These are phyloP conservation scores for Cavenderia fasciculata DNA, from an alignment of 78 protist species.

Conservation along the genomic window DNA sequence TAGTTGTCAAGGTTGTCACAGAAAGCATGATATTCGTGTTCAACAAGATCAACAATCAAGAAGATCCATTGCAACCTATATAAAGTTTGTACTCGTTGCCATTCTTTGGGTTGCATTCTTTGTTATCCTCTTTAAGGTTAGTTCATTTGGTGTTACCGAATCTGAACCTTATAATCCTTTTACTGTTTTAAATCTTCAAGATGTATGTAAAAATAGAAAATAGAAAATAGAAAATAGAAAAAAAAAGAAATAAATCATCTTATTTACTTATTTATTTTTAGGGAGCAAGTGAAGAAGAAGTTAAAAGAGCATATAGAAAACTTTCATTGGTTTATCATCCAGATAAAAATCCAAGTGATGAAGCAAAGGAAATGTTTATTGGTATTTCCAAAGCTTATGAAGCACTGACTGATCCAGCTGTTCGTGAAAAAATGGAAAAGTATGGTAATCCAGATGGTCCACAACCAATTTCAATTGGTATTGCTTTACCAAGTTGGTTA, in stretches of 20 bases:
- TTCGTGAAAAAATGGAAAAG: constrained; percentile 72
- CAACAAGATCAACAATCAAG: background rate
- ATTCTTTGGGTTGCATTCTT: constrained; percentile 7
- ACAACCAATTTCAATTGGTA: constrained; percentile 64
- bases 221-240: background rate
- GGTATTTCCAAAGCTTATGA: constrained; percentile 73
- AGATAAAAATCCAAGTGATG: constrained; percentile 44
- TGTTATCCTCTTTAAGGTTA: background rate
- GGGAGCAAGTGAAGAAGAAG: constrained; percentile 67
- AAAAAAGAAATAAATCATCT: background rate
- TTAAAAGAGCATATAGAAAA: constrained; percentile 64
- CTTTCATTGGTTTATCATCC: constrained; percentile 56
- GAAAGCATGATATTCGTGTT: background rate
- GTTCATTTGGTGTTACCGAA: background rate
- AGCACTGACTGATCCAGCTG: constrained; percentile 55
- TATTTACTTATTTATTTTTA: background rate
- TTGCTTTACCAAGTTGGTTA: constrained; percentile 84
- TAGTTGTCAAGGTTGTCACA: constrained; percentile 40
- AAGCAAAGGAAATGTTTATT: constrained; percentile 28
- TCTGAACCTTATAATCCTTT: constrained; percentile 65
- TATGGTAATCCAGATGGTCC: constrained; percentile 90
- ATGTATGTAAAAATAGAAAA: background rate
- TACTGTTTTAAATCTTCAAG: constrained; percentile 1
- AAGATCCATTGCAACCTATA: background rate
- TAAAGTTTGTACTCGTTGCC: constrained; percentile 4